Conservation (phyloP, 768 basidiomycete species). For the Daedaleopsis nitida region DNA sequence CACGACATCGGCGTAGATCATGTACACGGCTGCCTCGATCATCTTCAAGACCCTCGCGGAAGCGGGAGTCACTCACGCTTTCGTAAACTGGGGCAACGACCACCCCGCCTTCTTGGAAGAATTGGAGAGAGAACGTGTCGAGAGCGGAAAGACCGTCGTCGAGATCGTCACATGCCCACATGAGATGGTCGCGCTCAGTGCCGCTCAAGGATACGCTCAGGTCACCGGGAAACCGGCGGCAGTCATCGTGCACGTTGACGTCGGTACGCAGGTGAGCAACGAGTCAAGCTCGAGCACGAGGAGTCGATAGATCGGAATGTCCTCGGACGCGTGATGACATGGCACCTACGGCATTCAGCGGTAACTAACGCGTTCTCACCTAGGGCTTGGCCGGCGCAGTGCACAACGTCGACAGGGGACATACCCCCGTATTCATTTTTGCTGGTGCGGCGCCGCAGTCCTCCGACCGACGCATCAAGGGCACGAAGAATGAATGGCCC, state of each 20-base stretch:
- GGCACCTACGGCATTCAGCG: background rate
- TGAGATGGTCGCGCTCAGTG: constrained; percentile 76
- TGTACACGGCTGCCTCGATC: constrained; percentile 60
- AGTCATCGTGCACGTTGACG: constrained; percentile 75
- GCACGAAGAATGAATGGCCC: constrained; percentile 73
- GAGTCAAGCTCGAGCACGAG: no score
- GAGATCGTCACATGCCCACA: constrained; percentile 70
- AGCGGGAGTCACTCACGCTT: constrained; percentile 66
- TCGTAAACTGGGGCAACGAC: constrained; percentile 80
- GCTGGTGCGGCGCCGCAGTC: constrained; percentile 71
- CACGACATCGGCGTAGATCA: background rate
- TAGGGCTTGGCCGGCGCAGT: constrained; percentile 71
- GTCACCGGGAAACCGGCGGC: constrained; percentile 67
- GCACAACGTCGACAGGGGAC: constrained; percentile 67
- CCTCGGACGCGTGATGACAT: background rate
- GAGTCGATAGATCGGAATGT: background rate
- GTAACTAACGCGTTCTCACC: background rate
- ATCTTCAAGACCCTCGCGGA: constrained; percentile 56
- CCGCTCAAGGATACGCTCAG: constrained; percentile 73
- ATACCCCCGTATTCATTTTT: constrained; percentile 70
- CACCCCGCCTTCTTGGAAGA: constrained; percentile 78
- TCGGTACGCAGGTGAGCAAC: constrained; percentile 59
- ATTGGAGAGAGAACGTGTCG: constrained; percentile 54
- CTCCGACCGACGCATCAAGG: constrained; percentile 54
- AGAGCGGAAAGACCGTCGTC: constrained; percentile 42